Evolutionary conservation across 2,329 filamentous ascomycete species (phyloP).

Genomic region (Penicillium sp.): DNA sequence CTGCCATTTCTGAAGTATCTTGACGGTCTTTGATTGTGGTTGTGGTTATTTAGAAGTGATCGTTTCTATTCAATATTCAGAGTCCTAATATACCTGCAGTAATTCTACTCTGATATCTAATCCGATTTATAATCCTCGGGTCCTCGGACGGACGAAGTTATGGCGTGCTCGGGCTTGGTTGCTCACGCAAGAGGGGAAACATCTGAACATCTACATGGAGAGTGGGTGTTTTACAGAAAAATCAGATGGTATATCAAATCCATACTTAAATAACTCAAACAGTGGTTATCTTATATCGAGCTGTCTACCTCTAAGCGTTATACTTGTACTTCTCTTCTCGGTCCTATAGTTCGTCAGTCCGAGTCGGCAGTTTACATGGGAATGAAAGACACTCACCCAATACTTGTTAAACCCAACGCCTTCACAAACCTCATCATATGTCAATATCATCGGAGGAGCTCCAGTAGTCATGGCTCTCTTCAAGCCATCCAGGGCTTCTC

Average conservation of each 20-base stretch:
- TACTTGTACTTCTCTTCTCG: constrained; percentile 28
- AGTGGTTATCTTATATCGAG: too few species aligned
- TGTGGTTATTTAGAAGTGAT: neutral
- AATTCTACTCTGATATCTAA: neutral
- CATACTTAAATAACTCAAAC: too few species aligned
- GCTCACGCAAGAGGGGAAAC: constrained; percentile 3
- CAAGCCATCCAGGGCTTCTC: constrained; percentile 37
- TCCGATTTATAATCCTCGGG: constrained; percentile 5
- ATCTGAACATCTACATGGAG: neutral
- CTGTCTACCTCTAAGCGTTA: constrained; percentile 7
- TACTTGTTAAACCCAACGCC: constrained; percentile 53
- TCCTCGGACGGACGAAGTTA: neutral
- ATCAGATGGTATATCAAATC: too few species aligned
- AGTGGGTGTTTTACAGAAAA: neutral
- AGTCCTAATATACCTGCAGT: neutral
- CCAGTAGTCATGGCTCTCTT: constrained; percentile 50
- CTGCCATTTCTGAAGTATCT: constrained; percentile 15
- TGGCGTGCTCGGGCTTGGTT: neutral
- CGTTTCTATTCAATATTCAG: too few species aligned
- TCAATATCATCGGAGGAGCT: constrained; percentile 48
- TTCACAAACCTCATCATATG: constrained; percentile 51
- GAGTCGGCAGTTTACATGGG: neutral
- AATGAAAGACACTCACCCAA: constrained; percentile 32
- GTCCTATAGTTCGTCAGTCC: constrained; percentile 27
- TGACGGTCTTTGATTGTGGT: neutral